These are phyloP conservation scores for Canna indica DNA, from an alignment of 176 grass and related monocot species.

Conservation along the genomic window DNA sequence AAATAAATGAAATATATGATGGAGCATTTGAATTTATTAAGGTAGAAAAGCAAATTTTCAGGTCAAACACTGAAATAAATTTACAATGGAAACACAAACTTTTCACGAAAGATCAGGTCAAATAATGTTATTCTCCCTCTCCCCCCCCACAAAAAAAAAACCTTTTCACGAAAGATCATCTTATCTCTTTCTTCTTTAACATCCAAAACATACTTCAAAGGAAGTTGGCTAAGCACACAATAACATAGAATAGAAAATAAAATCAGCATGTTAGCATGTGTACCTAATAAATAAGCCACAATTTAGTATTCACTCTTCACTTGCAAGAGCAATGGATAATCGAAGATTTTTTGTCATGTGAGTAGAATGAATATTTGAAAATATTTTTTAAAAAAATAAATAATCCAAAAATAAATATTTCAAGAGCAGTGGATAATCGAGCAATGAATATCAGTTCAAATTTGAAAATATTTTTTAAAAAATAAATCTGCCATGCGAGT, in stretches of 20 bases:
- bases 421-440: too few relatives aligned
- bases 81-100: not conserved
- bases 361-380: too few relatives aligned
- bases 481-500: not conserved
- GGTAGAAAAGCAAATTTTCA: not conserved
- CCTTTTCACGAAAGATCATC: too few relatives aligned
- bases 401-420: too few relatives aligned
- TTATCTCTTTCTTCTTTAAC: too few relatives aligned
- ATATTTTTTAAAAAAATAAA: too few relatives aligned
- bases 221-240: not conserved
- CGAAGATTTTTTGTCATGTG: not conserved
- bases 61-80: not conserved
- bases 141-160: too few relatives aligned
- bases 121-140: too few relatives aligned
- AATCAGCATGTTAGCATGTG: not conserved
- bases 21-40: not conserved
- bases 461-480: not conserved
- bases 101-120: not conserved
- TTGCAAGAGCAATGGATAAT: not conserved
- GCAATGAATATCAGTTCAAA: too few relatives aligned
- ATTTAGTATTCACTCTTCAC: not conserved
- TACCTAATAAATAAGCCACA: too few relatives aligned
- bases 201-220: too few relatives aligned
- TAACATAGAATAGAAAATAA: not conserved
- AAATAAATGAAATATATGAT: constrained; percentile 8